A percentile compares a stretch with the other conserved stretches of the same genome.
Evolutionary conservation across 2,329 filamentous ascomycete species (phyloP).

Genomic region (Claviceps citrina): DNA sequence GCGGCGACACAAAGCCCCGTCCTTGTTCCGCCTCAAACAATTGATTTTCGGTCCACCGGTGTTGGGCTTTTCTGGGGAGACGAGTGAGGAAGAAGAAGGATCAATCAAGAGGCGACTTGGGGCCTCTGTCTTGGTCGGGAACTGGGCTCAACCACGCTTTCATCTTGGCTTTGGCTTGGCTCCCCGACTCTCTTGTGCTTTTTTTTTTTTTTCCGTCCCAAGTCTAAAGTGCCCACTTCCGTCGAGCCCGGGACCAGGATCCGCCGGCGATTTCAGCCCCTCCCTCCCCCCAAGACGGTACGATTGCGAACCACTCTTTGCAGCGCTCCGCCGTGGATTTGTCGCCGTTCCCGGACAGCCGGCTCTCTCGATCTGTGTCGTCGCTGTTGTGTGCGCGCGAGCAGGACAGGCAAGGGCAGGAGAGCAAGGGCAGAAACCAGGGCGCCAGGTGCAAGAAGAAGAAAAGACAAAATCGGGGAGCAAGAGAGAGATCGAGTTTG

Average conservation of each 20-base stretch:
- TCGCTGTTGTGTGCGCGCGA: not conserved
- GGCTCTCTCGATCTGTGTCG: not conserved
- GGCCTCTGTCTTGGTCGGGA: too few relatives aligned
- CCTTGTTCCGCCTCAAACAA: too few relatives aligned
- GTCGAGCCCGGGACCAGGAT: constrained; percentile 3
- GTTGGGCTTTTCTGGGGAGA: too few relatives aligned
- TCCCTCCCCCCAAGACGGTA: not conserved
- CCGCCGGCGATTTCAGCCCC: constrained; percentile 3
- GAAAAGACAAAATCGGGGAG: not conserved
- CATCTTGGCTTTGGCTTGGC: not conserved
- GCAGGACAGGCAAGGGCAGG: not conserved
- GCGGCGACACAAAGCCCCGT: not conserved
- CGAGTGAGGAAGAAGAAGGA: too few relatives aligned
- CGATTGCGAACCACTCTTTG: constrained; percentile 1
- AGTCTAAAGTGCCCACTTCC: constrained; percentile 4
- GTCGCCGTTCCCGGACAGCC: constrained; percentile 6
- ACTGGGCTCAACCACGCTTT: too few relatives aligned
- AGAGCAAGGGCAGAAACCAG: not conserved
- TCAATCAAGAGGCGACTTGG: too few relatives aligned
- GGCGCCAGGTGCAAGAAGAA: not conserved
- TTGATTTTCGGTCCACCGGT: too few relatives aligned
- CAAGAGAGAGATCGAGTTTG: not conserved
- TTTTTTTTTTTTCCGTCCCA: not conserved
- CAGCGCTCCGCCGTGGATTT: constrained; percentile 3
- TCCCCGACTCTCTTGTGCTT: not conserved